Percentiles rank a stretch among this genome's conserved stretches.
phyloP scores from a whole-genome alignment of 2,329 filamentous ascomycete genomes.

The Diaporthe aspalathi region DNA sequence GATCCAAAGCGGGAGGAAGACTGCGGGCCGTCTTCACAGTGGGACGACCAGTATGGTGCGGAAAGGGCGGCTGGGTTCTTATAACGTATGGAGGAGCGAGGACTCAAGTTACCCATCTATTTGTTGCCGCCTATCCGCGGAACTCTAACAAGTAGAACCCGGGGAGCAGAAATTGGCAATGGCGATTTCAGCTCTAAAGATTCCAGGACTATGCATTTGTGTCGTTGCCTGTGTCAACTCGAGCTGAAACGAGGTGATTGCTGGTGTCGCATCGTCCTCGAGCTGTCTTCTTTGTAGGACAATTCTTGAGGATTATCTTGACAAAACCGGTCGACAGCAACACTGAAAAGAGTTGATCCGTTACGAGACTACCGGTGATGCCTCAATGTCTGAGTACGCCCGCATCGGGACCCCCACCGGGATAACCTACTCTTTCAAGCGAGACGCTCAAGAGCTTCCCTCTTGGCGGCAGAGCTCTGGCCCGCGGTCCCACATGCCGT shows the following conservation, averaged over 20 bases:
- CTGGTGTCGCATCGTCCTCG: neutral
- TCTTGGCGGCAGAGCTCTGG: neutral
- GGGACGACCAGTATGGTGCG: neutral
- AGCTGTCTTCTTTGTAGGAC: neutral
- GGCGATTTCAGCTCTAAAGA: neutral
- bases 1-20: constrained; percentile 4
- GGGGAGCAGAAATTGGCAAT: constrained; percentile 6
- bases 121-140: neutral
- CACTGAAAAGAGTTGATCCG: constrained; percentile 1
- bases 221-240: neutral
- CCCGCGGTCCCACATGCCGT: constrained; percentile 3
- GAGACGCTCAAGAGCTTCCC: neutral
- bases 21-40: constrained; percentile 10
- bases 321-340: neutral
- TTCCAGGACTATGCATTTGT: neutral
- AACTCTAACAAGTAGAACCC: constrained; percentile 14
- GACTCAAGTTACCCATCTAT: constrained; percentile 5
- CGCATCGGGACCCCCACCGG: constrained; percentile 19
- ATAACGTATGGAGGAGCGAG: constrained; percentile 19
- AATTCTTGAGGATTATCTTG: neutral
- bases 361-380: neutral
- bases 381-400: neutral
- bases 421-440: neutral
- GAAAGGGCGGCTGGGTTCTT: constrained; percentile 9
- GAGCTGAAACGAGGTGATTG: neutral